Evolutionary conservation across 2,329 filamentous ascomycete genomes (phyloP).

Genomic region (Fusarium secorum): DNA sequence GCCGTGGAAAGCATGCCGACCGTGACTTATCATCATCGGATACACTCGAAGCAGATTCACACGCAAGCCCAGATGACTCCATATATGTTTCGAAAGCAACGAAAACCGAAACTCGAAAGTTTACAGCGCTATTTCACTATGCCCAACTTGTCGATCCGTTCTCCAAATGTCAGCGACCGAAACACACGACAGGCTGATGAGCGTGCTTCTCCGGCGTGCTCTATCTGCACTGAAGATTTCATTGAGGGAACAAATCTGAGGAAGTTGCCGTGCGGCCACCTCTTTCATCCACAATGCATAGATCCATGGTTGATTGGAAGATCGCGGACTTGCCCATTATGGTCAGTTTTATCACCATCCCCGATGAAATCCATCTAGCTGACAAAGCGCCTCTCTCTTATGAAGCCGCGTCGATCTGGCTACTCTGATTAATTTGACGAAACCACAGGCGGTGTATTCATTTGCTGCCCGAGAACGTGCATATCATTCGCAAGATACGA

Average conservation of each 20-base stretch:
- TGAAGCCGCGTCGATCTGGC: constrained; percentile 6
- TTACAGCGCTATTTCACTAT: background rate
- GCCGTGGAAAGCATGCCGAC: constrained; percentile 17
- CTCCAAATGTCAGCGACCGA: accelerated
- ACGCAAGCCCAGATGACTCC: background rate
- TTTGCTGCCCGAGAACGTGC: background rate
- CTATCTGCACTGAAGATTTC: constrained; percentile 28
- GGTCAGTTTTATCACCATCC: background rate
- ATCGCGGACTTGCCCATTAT: constrained; percentile 30
- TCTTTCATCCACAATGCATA: constrained; percentile 33
- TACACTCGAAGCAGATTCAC: background rate
- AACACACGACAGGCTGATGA: background rate
- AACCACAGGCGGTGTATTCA: background rate
- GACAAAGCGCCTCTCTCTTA: background rate
- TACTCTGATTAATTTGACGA: background rate
- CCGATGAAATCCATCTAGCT: background rate
- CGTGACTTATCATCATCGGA: background rate
- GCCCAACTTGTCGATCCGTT: background rate
- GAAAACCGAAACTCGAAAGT: background rate
- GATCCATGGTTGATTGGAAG: constrained; percentile 29
- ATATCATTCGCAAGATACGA: background rate
- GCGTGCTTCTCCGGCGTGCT: background rate
- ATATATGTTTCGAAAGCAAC: background rate
- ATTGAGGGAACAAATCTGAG: background rate
- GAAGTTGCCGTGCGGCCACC: constrained; percentile 13